Percentiles rank a stretch among this genome's conserved stretches.
phyloP scores from a whole-genome alignment of 108 stramenopile genomes.

The Skeletonema costatum region DNA sequence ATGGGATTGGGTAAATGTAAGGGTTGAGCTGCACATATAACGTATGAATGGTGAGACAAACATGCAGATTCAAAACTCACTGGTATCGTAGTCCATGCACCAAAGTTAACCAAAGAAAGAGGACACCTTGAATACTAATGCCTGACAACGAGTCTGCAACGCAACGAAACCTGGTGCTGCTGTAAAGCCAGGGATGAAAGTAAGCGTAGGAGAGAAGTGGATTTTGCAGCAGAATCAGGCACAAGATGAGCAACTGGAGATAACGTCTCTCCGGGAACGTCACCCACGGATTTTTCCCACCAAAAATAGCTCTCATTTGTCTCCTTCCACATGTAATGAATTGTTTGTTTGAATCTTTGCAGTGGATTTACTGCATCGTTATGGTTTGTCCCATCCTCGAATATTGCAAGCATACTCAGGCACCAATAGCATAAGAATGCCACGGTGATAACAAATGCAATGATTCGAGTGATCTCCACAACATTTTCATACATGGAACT shows the following conservation, averaged over 20 bases:
- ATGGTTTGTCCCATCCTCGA: constrained; percentile 6
- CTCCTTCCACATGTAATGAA: constrained; percentile 10
- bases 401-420: constrained; percentile 54
- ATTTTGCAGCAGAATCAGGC: constrained; percentile 72
- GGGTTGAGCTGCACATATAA: background rate
- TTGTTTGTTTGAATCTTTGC: constrained; percentile 1
- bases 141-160: constrained; percentile 66
- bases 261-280: constrained; percentile 81
- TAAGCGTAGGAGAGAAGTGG: constrained; percentile 62
- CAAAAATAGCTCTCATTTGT: constrained; percentile 36
- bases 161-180: constrained; percentile 43
- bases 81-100: constrained; percentile 82
- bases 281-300: constrained; percentile 83
- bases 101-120: constrained; percentile 75
- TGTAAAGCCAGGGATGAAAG: constrained; percentile 53
- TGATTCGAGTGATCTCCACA: constrained; percentile 49
- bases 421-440: constrained; percentile 65
- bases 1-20: background rate
- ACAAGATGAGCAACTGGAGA: constrained; percentile 61
- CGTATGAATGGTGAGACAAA: background rate
- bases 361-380: constrained; percentile 5
- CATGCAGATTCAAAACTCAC: constrained; percentile 15
- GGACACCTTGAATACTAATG: constrained; percentile 71
- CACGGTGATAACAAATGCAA: constrained; percentile 51
- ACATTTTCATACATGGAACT: constrained; percentile 47